A percentile compares a stretch with the other conserved stretches of the same genome.
These are phyloP conservation scores for Cicer judaicum DNA, from an alignment of 306 rosid genomes.

Conservation along the genomic window DNA sequence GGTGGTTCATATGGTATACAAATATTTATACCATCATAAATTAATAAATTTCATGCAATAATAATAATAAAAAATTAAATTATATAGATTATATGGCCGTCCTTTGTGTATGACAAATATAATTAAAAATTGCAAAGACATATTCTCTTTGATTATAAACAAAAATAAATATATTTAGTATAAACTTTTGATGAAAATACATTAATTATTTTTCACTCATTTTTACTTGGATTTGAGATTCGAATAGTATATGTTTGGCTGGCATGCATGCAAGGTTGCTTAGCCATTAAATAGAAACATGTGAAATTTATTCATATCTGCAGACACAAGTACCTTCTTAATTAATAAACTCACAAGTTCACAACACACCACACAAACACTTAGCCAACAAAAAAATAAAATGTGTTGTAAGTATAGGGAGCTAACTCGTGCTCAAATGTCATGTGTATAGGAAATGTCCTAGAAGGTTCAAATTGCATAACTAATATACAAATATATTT, in stretches of 20 bases:
- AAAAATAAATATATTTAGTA: too few species aligned
- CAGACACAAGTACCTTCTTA: constrained; percentile 46
- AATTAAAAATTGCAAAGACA: too few species aligned
- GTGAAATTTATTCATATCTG: constrained; percentile 49
- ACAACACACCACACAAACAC: constrained; percentile 19
- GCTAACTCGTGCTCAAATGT: constrained; percentile 15
- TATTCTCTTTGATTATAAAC: too few species aligned
- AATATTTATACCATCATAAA: constrained; percentile 4
- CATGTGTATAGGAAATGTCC: constrained; percentile 7
- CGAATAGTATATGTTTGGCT: constrained; percentile 39
- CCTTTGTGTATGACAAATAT: too few species aligned
- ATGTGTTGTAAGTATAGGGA: constrained; percentile 5
- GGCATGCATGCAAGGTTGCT: constrained; percentile 51
- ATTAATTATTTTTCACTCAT: too few species aligned
- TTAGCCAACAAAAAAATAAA: constrained; percentile 5
- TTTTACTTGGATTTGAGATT: too few species aligned
- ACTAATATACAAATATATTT: too few species aligned
- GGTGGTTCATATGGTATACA: constrained; percentile 13
- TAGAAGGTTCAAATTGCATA: not conserved
- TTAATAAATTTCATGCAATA: not conserved
- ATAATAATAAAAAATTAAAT: not conserved
- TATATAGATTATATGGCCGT: not conserved
- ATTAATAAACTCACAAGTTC: constrained; percentile 28
- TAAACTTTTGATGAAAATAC: too few species aligned
- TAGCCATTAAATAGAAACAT: constrained; percentile 53